Conservation (phyloP, 2,329 filamentous ascomycete species). For the Plectosphaerella plurivora region DNA sequence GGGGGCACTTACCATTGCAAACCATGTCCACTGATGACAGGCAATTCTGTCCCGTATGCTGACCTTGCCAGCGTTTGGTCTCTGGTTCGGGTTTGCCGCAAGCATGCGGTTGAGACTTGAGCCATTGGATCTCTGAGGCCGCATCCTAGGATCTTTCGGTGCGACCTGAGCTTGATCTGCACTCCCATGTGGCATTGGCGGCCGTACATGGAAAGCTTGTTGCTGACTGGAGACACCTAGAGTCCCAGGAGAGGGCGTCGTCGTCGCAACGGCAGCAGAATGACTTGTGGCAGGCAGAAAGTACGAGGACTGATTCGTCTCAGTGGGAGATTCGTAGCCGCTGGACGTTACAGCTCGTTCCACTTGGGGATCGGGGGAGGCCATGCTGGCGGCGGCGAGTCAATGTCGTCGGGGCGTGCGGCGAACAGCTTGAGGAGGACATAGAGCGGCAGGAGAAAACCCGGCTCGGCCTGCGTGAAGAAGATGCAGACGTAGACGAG, state of each 20-base stretch:
- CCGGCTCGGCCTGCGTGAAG: slow-evolving; percentile 42
- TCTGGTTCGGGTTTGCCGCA: slow-evolving; percentile 19
- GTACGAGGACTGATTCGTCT: slow-evolving; percentile 23
- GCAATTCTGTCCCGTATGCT: slow-evolving; percentile 45
- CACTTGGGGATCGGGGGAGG: slow-evolving; percentile 23
- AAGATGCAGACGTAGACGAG: slow-evolving; percentile 49
- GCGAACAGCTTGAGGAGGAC: slow-evolving; percentile 42
- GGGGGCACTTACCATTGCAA: slow-evolving; percentile 49
- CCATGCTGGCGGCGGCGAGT: slow-evolving; percentile 30
- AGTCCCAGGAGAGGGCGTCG: too few relatives aligned
- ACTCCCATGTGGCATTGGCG: too few relatives aligned
- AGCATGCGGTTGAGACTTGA: slow-evolving; percentile 28
- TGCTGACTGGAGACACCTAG: too few relatives aligned
- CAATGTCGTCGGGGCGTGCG: slow-evolving; percentile 42
- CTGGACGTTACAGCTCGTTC: slow-evolving; percentile 15
- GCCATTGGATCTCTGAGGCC: slow-evolving; percentile 11
- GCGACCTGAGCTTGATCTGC: too few relatives aligned
- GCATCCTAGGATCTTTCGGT: too few relatives aligned
- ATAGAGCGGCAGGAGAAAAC: slow-evolving; percentile 41
- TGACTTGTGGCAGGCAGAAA: slow-evolving; percentile 15
- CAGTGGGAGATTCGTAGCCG: slow-evolving; percentile 33
- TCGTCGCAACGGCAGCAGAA: slow-evolving; percentile 5
- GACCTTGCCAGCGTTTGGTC: slow-evolving; percentile 23
- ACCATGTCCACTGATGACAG: slow-evolving; percentile 69
- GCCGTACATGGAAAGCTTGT: too few relatives aligned